Evolutionary conservation across 2,329 filamentous ascomycete genomes (phyloP).

Genomic region (Decorospora gaudefroyi): DNA sequence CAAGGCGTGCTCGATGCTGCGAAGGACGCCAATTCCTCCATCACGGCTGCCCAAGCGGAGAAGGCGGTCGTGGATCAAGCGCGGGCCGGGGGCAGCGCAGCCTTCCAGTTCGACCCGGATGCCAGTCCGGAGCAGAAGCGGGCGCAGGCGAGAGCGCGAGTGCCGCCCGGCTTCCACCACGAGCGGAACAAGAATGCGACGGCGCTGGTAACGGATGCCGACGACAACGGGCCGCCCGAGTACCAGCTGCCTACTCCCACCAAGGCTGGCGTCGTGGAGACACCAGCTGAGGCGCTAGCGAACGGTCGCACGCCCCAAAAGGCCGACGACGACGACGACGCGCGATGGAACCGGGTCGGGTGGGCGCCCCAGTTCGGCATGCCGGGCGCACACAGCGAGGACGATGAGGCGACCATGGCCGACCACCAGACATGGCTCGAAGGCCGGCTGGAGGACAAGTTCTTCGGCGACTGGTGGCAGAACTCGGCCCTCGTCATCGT

Average conservation of each 20-base stretch:
- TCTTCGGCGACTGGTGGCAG: slow-evolving; percentile 98
- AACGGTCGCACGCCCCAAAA: slow-evolving; percentile 59
- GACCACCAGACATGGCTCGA: slow-evolving; percentile 91
- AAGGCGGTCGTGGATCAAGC: slow-evolving; percentile 76
- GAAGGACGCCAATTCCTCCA: slow-evolving; percentile 67
- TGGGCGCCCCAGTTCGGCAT: slow-evolving; percentile 85
- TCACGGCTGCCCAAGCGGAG: slow-evolving; percentile 73
- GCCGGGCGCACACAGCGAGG: slow-evolving; percentile 55
- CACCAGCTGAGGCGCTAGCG: slow-evolving; percentile 54
- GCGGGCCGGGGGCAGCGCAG: slow-evolving; percentile 74
- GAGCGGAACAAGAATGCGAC: slow-evolving; percentile 65
- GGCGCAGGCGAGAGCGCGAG: slow-evolving; percentile 69
- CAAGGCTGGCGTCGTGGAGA: slow-evolving; percentile 68
- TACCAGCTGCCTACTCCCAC: slow-evolving; percentile 79
- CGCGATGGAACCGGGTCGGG: slow-evolving; percentile 64
- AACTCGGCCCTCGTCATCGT: slow-evolving; percentile 94
- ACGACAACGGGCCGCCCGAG: slow-evolving; percentile 51
- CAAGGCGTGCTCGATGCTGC: slow-evolving; percentile 80
- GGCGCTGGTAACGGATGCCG: slow-evolving; percentile 76
- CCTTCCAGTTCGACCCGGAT: slow-evolving; percentile 85
- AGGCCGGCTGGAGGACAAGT: slow-evolving; percentile 79
- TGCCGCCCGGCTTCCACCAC: slow-evolving; percentile 68
- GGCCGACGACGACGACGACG: slow-evolving; percentile 59
- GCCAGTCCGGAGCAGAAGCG: slow-evolving; percentile 83
- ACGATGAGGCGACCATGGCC: slow-evolving; percentile 67